Percentiles rank a stretch among this genome's conserved stretches.
These are phyloP conservation scores for Xylariales sp. DNA, from an alignment of 2,329 filamentous ascomycete species.

Conservation along the genomic window DNA sequence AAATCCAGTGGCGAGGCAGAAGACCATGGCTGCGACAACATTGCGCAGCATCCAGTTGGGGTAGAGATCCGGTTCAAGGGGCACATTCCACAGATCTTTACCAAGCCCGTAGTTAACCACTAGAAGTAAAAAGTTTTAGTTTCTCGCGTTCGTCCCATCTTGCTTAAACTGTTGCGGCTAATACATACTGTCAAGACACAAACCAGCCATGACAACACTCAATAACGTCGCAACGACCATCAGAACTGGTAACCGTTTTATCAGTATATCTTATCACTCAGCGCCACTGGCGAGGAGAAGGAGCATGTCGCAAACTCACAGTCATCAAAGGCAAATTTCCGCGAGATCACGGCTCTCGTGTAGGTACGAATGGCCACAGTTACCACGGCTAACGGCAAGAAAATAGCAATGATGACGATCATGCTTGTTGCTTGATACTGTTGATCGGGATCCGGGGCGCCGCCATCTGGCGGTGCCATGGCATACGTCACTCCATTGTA, in stretches of 20 bases:
- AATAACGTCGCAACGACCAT: slow-evolving; percentile 8
- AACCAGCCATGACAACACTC: slow-evolving; percentile 5
- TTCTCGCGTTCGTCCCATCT: too few relatives aligned
- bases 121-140: too few relatives aligned
- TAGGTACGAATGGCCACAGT: slow-evolving; percentile 11
- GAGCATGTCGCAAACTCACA: slow-evolving; percentile 11
- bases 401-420: slow-evolving; percentile 9
- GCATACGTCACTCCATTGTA: slow-evolving; percentile 11
- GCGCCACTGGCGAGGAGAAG: too few relatives aligned
- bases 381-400: slow-evolving; percentile 11
- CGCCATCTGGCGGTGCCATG: slow-evolving; percentile 10
- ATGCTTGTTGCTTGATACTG: slow-evolving; percentile 7
- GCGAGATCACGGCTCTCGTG: slow-evolving; percentile 10
- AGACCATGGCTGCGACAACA: slow-evolving; percentile 14
- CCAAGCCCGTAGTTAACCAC: slow-evolving; percentile 16
- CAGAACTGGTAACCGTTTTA: slow-evolving; percentile 4
- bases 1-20: slow-evolving; percentile 14
- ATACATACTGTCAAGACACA: slow-evolving; percentile 10
- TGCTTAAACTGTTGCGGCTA: too few relatives aligned
- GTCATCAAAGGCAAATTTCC: slow-evolving; percentile 13
- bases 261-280: background rate
- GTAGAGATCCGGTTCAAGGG: slow-evolving; percentile 4
- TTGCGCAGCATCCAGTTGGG: slow-evolving; percentile 11
- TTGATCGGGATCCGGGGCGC: slow-evolving; percentile 6
- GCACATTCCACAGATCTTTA: slow-evolving; percentile 17